These are phyloP conservation scores for Alternaria burnsii DNA, from an alignment of 2,329 filamentous ascomycete species.

Conservation along the genomic window DNA sequence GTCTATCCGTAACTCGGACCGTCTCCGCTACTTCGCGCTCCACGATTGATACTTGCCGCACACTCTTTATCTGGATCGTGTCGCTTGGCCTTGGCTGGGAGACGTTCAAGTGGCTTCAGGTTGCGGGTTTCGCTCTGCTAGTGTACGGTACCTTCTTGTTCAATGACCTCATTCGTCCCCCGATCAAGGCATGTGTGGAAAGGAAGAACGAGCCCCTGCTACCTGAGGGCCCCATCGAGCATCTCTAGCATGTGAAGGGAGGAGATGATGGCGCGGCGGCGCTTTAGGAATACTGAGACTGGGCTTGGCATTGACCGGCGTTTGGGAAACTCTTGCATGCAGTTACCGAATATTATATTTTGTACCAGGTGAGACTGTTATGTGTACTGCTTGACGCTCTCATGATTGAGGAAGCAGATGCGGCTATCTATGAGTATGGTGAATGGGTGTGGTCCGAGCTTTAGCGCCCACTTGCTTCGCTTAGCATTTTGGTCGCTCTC, in stretches of 20 bases:
- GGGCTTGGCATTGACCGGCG: conserved; percentile 8
- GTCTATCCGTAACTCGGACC: conserved; percentile 85
- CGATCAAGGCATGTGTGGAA: conserved; percentile 71
- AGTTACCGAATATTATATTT: not conserved
- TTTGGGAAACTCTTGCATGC: not conserved
- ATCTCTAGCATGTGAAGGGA: conserved; percentile 50
- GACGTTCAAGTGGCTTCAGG: conserved; percentile 96
- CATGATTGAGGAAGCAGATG: not conserved
- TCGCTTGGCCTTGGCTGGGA: conserved; percentile 95
- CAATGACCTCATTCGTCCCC: conserved; percentile 90
- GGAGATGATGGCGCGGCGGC: not conserved
- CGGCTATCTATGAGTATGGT: conserved; percentile 9
- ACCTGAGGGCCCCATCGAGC: conserved; percentile 85
- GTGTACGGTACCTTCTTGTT: conserved; percentile 98
- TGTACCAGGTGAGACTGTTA: not conserved
- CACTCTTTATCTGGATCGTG: conserved; percentile 97
- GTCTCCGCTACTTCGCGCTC: conserved; percentile 93
- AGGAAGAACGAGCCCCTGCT: conserved; percentile 70
- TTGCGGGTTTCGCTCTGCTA: conserved; percentile 83
- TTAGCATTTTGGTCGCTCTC: not conserved
- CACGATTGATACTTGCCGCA: conserved; percentile 97
- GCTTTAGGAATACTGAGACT: conserved; percentile 12
- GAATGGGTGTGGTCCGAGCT: conserved; percentile 17
- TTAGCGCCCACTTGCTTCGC: conserved; percentile 18
- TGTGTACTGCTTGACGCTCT: not conserved